Evolutionary conservation across 1,284 basidiomycete species (phyloP).

Genomic region (Cutaneotrichosporon sp.): DNA sequence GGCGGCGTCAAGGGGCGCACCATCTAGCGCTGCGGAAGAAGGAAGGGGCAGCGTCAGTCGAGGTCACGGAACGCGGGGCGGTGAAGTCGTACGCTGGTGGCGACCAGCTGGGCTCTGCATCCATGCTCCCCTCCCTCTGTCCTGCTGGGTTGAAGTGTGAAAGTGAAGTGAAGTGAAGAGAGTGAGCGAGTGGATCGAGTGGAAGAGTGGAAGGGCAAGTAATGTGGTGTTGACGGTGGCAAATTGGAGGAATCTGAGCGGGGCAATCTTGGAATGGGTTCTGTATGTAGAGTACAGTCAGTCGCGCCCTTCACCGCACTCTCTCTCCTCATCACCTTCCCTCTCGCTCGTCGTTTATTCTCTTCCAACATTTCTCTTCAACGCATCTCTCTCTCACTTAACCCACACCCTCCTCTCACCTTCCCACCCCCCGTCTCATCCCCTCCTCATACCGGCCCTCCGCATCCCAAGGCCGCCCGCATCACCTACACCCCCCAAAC

Average conservation of each 20-base stretch:
- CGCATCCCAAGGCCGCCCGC: too few relatives aligned
- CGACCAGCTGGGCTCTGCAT: slow-evolving; percentile 25
- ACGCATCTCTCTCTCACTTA: too few relatives aligned
- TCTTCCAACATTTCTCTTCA: too few relatives aligned
- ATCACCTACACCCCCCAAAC: background rate
- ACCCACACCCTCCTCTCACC: too few relatives aligned
- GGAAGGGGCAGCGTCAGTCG: slow-evolving; percentile 22
- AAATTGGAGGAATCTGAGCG: slow-evolving; percentile 7
- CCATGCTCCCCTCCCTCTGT: background rate
- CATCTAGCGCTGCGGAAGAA: slow-evolving; percentile 47
- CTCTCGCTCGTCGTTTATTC: too few relatives aligned
- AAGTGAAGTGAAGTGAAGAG: slow-evolving; percentile 22
- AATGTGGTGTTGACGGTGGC: slow-evolving; percentile 8
- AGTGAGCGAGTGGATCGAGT: background rate
- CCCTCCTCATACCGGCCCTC: too few relatives aligned
- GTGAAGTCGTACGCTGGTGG: slow-evolving; percentile 33
- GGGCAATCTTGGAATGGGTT: background rate
- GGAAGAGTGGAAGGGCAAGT: background rate
- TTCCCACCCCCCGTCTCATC: too few relatives aligned
- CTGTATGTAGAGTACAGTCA: too few relatives aligned
- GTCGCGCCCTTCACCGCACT: background rate
- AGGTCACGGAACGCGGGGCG: background rate
- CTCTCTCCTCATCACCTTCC: background rate
- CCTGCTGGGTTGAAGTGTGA: background rate
- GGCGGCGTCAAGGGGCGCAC: slow-evolving; percentile 20